Evolutionary conservation across 2,329 filamentous ascomycete species (phyloP).

Genomic region (Taxawa tesnikishii): DNA sequence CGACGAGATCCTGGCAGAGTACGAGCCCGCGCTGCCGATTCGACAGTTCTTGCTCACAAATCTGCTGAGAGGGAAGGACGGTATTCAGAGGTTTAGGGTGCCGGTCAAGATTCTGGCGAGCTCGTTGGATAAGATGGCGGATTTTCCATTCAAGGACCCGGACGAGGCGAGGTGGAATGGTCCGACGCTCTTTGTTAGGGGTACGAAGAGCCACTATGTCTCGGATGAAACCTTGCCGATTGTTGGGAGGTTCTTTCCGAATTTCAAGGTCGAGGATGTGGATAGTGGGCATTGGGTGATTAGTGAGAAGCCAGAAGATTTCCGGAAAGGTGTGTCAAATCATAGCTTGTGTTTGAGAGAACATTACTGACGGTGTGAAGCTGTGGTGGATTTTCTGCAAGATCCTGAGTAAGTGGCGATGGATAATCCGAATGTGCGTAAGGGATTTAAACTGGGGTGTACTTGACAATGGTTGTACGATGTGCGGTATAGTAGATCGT

Average conservation of each 20-base stretch:
- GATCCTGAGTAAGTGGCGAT: slow-evolving; percentile 31
- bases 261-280: slow-evolving; percentile 60
- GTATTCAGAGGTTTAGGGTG: slow-evolving; percentile 61
- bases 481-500: too few species aligned
- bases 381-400: slow-evolving; percentile 52
- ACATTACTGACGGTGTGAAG: slow-evolving; percentile 24
- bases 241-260: slow-evolving; percentile 71
- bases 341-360: not conserved
- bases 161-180: slow-evolving; percentile 58
- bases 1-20: slow-evolving; percentile 62
- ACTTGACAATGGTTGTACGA: too few species aligned
- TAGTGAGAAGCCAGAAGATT: slow-evolving; percentile 73
- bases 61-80: slow-evolving; percentile 45
- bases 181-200: slow-evolving; percentile 67
- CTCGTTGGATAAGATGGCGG: slow-evolving; percentile 62
- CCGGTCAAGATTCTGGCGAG: slow-evolving; percentile 60
- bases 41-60: slow-evolving; percentile 91
- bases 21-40: slow-evolving; percentile 62
- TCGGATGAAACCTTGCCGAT: slow-evolving; percentile 69
- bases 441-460: too few species aligned
- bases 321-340: slow-evolving; percentile 51
- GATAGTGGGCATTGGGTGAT: slow-evolving; percentile 81
- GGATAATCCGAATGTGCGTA: too few species aligned
- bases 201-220: slow-evolving; percentile 66
- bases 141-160: slow-evolving; percentile 76